phyloP scores from a whole-genome alignment of 345 rosid species.

The Syzygium jambos region DNA sequence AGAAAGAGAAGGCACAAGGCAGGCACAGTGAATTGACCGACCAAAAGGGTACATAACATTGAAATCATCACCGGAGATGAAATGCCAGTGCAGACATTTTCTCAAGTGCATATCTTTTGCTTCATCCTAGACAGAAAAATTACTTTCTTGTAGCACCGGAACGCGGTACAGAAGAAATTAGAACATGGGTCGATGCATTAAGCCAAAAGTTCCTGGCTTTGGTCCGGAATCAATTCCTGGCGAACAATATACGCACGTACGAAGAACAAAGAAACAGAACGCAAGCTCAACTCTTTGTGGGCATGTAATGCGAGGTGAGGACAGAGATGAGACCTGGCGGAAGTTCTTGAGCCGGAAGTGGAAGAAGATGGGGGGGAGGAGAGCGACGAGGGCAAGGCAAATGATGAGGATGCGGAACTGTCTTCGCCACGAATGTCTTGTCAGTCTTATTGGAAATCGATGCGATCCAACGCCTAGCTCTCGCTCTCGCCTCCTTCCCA shows the following conservation, averaged over 20 bases:
- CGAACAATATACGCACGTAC: background rate
- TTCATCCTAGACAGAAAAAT: background rate
- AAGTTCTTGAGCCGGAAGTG: constrained; percentile 71
- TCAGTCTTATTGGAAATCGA: background rate
- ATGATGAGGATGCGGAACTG: constrained; percentile 42
- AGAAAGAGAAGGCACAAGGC: background rate
- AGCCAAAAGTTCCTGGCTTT: background rate
- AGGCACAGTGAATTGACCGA: background rate
- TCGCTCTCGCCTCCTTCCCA: background rate
- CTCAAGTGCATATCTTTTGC: background rate
- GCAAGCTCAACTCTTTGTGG: background rate
- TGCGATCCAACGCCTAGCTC: background rate
- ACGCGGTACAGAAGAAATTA: background rate
- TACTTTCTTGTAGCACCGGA: background rate
- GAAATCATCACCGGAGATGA: background rate
- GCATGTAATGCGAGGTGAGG: background rate
- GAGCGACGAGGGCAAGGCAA: constrained; percentile 46
- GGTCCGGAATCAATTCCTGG: background rate
- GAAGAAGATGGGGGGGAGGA: constrained; percentile 78
- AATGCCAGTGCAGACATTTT: background rate
- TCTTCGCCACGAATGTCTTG: background rate
- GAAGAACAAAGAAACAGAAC: background rate
- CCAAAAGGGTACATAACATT: background rate
- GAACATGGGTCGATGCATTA: background rate
- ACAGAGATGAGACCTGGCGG: constrained; percentile 33